Percentiles rank a stretch among this genome's conserved stretches.
phyloP scores from a whole-genome alignment of 2,329 filamentous ascomycete species.

The Trichoderma simmonsii region DNA sequence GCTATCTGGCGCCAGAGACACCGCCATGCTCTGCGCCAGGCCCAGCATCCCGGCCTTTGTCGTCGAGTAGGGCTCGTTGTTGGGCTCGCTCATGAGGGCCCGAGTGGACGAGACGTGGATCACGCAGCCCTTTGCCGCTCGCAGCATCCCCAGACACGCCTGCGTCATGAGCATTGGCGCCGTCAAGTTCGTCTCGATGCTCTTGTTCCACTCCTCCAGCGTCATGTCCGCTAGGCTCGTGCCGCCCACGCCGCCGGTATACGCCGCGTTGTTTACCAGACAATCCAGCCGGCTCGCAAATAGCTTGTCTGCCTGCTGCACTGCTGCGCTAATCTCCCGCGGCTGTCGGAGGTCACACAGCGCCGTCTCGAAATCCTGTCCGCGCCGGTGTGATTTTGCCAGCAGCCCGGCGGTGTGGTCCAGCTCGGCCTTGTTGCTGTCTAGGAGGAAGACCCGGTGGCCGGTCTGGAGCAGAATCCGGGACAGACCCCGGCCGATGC shows the following conservation, averaged over 20 bases:
- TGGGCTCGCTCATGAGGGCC: slow-evolving; percentile 45
- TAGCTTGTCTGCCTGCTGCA: slow-evolving; percentile 29
- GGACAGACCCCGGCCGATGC: slow-evolving; percentile 25
- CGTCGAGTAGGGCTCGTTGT: slow-evolving; percentile 49
- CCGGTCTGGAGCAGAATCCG: slow-evolving; percentile 35
- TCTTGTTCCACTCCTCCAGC: slow-evolving; percentile 38
- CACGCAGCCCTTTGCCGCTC: slow-evolving; percentile 29
- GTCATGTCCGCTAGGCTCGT: slow-evolving; percentile 30
- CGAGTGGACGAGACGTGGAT: slow-evolving; percentile 50
- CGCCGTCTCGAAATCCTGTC: slow-evolving; percentile 24
- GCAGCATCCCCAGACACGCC: slow-evolving; percentile 29
- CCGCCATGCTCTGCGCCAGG: slow-evolving; percentile 46
- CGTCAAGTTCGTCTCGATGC: slow-evolving; percentile 38
- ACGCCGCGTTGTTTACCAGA: slow-evolving; percentile 42
- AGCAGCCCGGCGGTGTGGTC: slow-evolving; percentile 33
- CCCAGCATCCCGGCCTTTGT: slow-evolving; percentile 51
- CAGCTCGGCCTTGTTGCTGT: slow-evolving; percentile 38
- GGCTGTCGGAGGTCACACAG: slow-evolving; percentile 34
- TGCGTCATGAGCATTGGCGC: slow-evolving; percentile 33
- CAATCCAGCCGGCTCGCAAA: slow-evolving; percentile 38
- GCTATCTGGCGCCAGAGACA: slow-evolving; percentile 40
- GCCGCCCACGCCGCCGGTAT: slow-evolving; percentile 34
- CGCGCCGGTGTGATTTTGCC: slow-evolving; percentile 15
- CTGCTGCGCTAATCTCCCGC: slow-evolving; percentile 30
- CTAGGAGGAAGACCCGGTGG: slow-evolving; percentile 40